Percentiles rank a stretch among this genome's conserved stretches.
Conservation (phyloP, 306 rosid genomes). For the Dicorynia guianensis region DNA sequence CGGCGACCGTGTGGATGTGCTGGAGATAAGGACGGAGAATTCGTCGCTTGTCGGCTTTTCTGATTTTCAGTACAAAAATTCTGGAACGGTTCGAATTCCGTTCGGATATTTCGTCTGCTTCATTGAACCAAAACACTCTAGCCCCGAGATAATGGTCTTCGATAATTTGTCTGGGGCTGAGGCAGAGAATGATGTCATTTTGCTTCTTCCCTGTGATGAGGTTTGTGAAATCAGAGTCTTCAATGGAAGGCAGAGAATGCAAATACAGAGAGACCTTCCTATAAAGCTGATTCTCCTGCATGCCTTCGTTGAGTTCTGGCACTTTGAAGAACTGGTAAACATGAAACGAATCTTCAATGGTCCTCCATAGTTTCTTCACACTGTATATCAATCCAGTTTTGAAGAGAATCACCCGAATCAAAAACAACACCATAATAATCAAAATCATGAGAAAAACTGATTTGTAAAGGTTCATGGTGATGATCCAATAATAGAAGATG, state of each 20-base stretch:
- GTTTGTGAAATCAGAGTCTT: slow-evolving; percentile 71
- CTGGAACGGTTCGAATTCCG: not conserved
- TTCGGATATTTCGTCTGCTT: not conserved
- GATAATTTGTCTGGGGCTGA: slow-evolving; percentile 61
- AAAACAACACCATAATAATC: not conserved
- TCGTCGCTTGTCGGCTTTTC: slow-evolving; percentile 71
- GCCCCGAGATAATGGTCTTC: slow-evolving; percentile 78
- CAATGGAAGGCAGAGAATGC: slow-evolving; percentile 65
- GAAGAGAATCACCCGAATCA: slow-evolving; percentile 50
- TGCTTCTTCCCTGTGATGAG: slow-evolving; percentile 66
- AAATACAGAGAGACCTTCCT: slow-evolving; percentile 62
- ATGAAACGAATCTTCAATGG: slow-evolving; percentile 64
- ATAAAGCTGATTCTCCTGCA: slow-evolving; percentile 66
- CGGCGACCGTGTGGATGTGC: slow-evolving; percentile 74
- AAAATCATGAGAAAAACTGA: too few species aligned
- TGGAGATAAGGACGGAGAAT: slow-evolving; percentile 79
- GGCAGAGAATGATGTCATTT: slow-evolving; percentile 65
- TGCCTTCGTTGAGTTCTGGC: slow-evolving; percentile 66
- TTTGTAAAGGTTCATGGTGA: not conserved
- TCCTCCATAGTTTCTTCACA: slow-evolving; percentile 54
- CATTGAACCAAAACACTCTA: slow-evolving; percentile 58
- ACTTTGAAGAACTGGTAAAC: slow-evolving; percentile 75
- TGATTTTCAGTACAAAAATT: slow-evolving; percentile 57
- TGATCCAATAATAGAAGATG: too few species aligned
- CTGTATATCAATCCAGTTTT: slow-evolving; percentile 56